phyloP scores from a whole-genome alignment of 2,329 filamentous ascomycete genomes.

The Alternaria brassicicola region DNA sequence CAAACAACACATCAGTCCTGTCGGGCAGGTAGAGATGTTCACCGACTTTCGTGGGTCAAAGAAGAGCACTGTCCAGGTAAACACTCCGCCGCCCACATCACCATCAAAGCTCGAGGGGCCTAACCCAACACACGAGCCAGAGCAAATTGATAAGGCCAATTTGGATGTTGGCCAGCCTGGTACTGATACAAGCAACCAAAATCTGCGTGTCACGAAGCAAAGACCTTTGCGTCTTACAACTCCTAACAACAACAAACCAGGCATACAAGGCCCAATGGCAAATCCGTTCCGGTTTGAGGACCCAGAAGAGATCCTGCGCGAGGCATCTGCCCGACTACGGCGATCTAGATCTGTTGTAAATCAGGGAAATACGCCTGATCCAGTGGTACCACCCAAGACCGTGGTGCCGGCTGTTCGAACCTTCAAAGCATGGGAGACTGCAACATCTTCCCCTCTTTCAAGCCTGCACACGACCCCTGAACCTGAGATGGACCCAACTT shows the following conservation, averaged over 20 bases:
- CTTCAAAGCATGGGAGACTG: neutral
- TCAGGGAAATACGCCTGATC: neutral
- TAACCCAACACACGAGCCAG: neutral
- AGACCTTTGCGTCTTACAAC: conserved; percentile 4
- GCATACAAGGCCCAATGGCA: conserved; percentile 29
- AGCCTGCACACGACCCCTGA: conserved; percentile 22
- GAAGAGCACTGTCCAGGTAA: neutral
- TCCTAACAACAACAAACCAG: conserved; percentile 8
- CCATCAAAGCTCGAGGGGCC: neutral
- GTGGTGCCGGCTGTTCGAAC: neutral
- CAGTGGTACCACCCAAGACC: neutral
- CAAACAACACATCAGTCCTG: neutral
- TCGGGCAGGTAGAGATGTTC: neutral
- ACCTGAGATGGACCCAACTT: neutral
- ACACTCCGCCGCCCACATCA: neutral
- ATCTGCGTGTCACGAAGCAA: neutral
- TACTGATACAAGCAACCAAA: neutral
- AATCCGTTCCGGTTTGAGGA: conserved; percentile 24
- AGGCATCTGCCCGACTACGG: conserved; percentile 16
- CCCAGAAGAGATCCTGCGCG: conserved; percentile 28
- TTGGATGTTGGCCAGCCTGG: neutral
- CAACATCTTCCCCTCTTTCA: conserved; percentile 20
- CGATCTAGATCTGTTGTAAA: conserved; percentile 16
- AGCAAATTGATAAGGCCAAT: neutral
- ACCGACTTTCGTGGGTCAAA: neutral